A percentile compares a stretch with the other conserved stretches of the same genome.
These are phyloP conservation scores for Boehmeria nivea DNA, from an alignment of 306 rosid species.

Conservation along the genomic window DNA sequence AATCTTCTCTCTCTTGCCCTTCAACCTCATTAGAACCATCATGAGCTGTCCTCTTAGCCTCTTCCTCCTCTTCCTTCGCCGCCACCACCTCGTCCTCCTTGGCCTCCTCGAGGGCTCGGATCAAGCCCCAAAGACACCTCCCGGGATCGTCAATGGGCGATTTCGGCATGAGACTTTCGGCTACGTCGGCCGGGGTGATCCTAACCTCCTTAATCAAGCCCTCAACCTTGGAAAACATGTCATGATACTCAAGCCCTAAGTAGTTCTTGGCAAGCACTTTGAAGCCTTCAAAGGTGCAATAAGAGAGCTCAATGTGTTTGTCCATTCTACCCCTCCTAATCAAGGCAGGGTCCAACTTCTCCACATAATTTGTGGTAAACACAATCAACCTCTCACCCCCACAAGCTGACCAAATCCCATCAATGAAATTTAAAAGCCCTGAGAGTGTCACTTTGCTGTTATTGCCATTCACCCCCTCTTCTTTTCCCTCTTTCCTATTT, in stretches of 20 bases:
- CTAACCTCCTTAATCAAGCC: constrained; percentile 37
- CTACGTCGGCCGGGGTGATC: constrained; percentile 77
- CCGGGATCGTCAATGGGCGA: constrained; percentile 42
- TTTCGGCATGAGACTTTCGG: constrained; percentile 73
- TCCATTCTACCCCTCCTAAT: constrained; percentile 76
- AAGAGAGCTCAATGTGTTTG: constrained; percentile 61
- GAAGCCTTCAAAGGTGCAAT: constrained; percentile 58
- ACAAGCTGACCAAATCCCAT: constrained; percentile 71
- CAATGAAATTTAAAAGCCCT: constrained; percentile 67
- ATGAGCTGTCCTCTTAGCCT: constrained; percentile 22
- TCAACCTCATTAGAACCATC: too few species aligned
- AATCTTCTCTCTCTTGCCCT: too few species aligned
- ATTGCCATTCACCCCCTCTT: background rate
- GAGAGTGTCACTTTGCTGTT: constrained; percentile 48
- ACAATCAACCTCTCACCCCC: constrained; percentile 67
- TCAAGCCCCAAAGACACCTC: constrained; percentile 34
- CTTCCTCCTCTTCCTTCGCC: too few species aligned
- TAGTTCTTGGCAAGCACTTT: constrained; percentile 63
- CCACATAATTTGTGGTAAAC: constrained; percentile 66
- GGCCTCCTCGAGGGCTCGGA: constrained; percentile 46
- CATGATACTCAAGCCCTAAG: constrained; percentile 43
- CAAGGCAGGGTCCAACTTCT: constrained; percentile 71
- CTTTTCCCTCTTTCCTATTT: constrained; percentile 34
- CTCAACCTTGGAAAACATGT: constrained; percentile 38
- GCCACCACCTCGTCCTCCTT: too few species aligned